Evolutionary conservation across 768 basidiomycete genomes (phyloP), one percentile per base, ranked within the genome.

Genomic region (Hebeloma cylindrosporum): DNA sequence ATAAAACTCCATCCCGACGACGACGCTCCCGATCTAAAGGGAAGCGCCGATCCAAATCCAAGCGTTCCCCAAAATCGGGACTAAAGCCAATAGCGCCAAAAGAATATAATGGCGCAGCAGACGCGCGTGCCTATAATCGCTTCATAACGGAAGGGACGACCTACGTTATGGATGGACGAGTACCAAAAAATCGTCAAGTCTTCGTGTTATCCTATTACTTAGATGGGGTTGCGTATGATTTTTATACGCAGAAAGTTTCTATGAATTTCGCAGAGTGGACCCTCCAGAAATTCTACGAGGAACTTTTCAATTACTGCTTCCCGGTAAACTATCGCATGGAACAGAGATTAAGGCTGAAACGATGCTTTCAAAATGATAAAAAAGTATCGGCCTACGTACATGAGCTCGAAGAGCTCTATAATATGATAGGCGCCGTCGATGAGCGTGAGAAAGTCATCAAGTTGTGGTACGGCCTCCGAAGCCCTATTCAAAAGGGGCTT

Each of bases 281-380:
- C 2, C 16, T 66, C 0, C 17, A 45, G 3, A 31, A 53, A 7
- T 69, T 69, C 49, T 66, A 66, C 33, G 21, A 34, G 4, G 61
- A 42, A 22, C 22, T 70, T 2, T 70, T 64, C 30, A 60, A 69
- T 27, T 54, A 59, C 13, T 66, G 62, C 28, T 72, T 72, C 40
- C 67, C 67, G 1, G 9, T 57, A 0, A 48, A 66, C 36, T 70
- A 58, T 45, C 16, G 53, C 0, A 30, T 49, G 2, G 47, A 63
- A 7, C 68, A 68, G 50, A 48, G 53, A 0, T 36, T 53, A 1
- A 45, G 49, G 16, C 46, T 71, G 11, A 32, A 52, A 1, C 21
- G 41, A 0, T 47, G 37, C 10, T 32, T 29, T 1, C 70, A 72
- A 35, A 50, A 53, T 3, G 25, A 50, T 10, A 50, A 51, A 7